Evolutionary conservation across 2,329 filamentous ascomycete genomes (phyloP).

Genomic region (Penicillium griseofulvum): DNA sequence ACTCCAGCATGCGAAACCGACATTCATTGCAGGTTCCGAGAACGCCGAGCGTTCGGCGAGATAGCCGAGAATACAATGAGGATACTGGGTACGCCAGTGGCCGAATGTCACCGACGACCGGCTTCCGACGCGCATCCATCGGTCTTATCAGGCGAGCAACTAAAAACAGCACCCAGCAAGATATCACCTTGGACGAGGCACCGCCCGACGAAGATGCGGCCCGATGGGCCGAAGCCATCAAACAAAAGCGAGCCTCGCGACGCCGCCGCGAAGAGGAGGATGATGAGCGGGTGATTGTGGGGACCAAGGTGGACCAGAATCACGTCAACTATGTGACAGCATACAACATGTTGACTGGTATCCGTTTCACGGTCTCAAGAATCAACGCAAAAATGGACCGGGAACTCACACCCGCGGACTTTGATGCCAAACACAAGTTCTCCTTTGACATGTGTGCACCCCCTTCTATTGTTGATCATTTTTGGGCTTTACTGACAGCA

Average conservation of each 20-base stretch:
- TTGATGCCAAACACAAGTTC: constrained; percentile 92
- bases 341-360: constrained; percentile 99
- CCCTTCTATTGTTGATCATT: background rate
- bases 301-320: constrained; percentile 95
- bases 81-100: constrained; percentile 65
- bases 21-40: constrained; percentile 88
- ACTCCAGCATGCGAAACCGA: constrained; percentile 68
- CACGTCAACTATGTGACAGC: constrained; percentile 97
- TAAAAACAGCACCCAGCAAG: constrained; percentile 81
- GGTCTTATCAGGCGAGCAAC: constrained; percentile 77
- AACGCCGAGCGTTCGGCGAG: constrained; percentile 56
- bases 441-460: constrained; percentile 89
- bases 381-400: constrained; percentile 97
- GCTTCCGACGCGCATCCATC: constrained; percentile 74
- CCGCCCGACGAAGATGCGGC: constrained; percentile 85
- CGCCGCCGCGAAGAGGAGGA: constrained; percentile 85
- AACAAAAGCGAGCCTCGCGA: constrained; percentile 83
- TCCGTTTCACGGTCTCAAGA: constrained; percentile 91
- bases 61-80: constrained; percentile 68
- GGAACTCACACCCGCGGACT: constrained; percentile 84
- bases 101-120: constrained; percentile 72
- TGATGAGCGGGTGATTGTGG: constrained; percentile 83
- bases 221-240: constrained; percentile 88
- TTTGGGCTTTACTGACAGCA: constrained; percentile 34
- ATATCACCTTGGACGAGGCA: constrained; percentile 78